Evolutionary conservation across 2,329 filamentous ascomycete species (phyloP).

Genomic region (Hymenoscyphus infarciens): DNA sequence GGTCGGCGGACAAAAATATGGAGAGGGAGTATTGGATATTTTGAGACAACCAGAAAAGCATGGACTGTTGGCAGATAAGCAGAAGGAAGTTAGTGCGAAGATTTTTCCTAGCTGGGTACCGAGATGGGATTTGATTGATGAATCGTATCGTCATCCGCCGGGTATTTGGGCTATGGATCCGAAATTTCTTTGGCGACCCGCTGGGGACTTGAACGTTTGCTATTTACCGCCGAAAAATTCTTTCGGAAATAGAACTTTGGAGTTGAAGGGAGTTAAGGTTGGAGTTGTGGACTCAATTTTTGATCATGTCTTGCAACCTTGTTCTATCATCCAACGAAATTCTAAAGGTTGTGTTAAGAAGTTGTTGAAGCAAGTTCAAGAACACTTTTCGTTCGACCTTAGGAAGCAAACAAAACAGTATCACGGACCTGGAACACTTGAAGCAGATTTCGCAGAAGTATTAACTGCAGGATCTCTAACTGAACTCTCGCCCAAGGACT

Average conservation of each 20-base stretch:
- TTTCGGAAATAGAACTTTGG: background rate
- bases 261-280: background rate
- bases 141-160: constrained; percentile 1
- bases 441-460: constrained; percentile 1
- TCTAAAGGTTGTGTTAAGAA: background rate
- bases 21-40: constrained; percentile 9
- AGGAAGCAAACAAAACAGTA: background rate
- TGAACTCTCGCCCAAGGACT: background rate
- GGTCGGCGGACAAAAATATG: constrained; percentile 3
- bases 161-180: background rate
- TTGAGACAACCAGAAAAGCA: background rate
- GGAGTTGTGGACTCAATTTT: background rate
- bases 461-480: background rate
- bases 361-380: background rate
- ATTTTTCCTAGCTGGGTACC: constrained; percentile 4
- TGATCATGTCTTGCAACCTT: background rate
- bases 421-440: background rate
- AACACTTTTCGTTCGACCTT: background rate
- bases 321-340: background rate
- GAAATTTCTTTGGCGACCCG: constrained; percentile 2
- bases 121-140: constrained; percentile 5
- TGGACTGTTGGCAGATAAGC: background rate
- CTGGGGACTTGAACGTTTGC: background rate
- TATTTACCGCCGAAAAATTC: background rate
- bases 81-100: background rate